These are phyloP conservation scores for Oryza meyeriana DNA, from an alignment of 176 grass and related monocot species.

Conservation along the genomic window DNA sequence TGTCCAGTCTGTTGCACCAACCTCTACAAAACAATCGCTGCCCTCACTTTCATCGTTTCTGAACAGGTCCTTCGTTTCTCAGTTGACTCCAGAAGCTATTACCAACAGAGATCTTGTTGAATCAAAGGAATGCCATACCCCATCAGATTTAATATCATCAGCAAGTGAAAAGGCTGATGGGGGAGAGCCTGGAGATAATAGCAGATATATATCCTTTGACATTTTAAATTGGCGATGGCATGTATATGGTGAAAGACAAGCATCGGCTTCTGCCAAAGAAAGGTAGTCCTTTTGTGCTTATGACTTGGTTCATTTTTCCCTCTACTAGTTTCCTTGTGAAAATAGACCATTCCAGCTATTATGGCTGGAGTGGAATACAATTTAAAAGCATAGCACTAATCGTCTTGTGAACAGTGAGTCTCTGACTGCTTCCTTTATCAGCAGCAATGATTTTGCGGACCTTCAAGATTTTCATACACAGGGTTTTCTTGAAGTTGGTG, in stretches of 20 bases:
- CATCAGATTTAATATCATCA: conserved; percentile 54
- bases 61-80: conserved; percentile 69
- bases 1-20: conserved; percentile 33
- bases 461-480: conserved; percentile 63
- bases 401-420: conserved; percentile 17
- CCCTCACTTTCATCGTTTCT: conserved; percentile 66
- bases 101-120: conserved; percentile 60
- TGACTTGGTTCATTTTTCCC: background rate
- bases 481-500: conserved; percentile 74
- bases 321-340: background rate
- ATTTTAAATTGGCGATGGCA: conserved; percentile 91
- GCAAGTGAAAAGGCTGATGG: conserved; percentile 52
- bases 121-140: conserved; percentile 51
- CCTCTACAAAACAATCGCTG: conserved; percentile 69
- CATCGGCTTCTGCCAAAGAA: conserved; percentile 55
- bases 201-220: conserved; percentile 86
- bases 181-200: conserved; percentile 46
- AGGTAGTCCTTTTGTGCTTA: conserved; percentile 45
- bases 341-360: background rate
- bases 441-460: conserved; percentile 52
- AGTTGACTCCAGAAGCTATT: conserved; percentile 64
- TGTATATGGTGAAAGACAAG: conserved; percentile 47
- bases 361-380: too few species aligned
- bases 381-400: background rate
- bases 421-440: conserved; percentile 36